Evolutionary conservation across 1,284 basidiomycete species (phyloP).

Genomic region (Cerioporus squamosus): DNA sequence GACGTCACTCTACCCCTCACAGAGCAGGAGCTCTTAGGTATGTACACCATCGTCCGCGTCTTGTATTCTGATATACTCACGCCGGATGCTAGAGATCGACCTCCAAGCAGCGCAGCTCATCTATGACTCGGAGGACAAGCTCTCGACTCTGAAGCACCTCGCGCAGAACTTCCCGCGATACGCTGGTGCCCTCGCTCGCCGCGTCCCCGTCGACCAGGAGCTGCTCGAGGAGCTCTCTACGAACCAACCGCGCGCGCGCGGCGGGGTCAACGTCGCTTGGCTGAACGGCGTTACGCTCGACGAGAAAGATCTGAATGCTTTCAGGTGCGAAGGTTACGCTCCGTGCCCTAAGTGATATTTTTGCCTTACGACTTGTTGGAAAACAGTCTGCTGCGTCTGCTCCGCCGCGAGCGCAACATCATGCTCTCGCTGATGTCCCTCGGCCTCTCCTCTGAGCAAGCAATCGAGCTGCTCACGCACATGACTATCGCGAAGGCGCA

Average conservation of each 20-base stretch:
- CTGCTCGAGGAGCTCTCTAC: constrained; percentile 61
- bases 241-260: constrained; percentile 58
- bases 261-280: constrained; percentile 69
- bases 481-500: constrained; percentile 56
- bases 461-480: constrained; percentile 75
- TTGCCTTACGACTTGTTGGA: too few relatives aligned
- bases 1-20: constrained; percentile 65
- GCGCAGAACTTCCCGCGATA: constrained; percentile 91
- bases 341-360: background rate
- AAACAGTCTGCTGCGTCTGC: constrained; percentile 62
- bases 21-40: constrained; percentile 62
- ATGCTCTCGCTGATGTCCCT: constrained; percentile 64
- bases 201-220: constrained; percentile 55
- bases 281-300: constrained; percentile 75
- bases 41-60: constrained; percentile 21
- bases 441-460: constrained; percentile 67
- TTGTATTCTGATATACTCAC: background rate
- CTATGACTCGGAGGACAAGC: constrained; percentile 48
- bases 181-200: constrained; percentile 69
- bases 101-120: constrained; percentile 78
- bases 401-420: constrained; percentile 77
- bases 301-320: constrained; percentile 71
- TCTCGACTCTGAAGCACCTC: constrained; percentile 70
- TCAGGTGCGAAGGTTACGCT: constrained; percentile 48
- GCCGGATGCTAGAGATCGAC: constrained; percentile 59